Conservation (phyloP, 257 asterid species). For the Echium plantagineum region DNA sequence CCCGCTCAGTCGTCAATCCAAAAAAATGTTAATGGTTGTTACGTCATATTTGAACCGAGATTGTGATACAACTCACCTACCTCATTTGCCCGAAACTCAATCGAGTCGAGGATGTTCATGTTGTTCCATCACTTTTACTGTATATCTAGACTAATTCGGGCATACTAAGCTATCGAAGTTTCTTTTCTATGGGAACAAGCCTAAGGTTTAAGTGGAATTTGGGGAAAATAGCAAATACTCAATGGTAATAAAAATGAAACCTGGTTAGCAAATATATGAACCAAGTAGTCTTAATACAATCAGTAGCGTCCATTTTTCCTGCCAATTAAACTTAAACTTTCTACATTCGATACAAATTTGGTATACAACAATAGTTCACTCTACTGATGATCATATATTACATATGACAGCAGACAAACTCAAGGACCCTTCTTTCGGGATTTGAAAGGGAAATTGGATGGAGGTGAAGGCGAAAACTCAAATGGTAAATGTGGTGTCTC, state of each 20-base stretch:
- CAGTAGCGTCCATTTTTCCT: background rate
- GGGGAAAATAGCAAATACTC: background rate
- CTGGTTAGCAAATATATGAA: background rate
- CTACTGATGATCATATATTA: slow-evolving; percentile 7
- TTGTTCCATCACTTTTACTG: too few species aligned
- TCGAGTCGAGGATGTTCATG: too few species aligned
- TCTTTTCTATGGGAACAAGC: too few species aligned
- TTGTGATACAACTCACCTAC: too few species aligned
- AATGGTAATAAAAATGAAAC: background rate
- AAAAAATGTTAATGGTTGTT: too few species aligned
- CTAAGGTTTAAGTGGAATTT: too few species aligned
- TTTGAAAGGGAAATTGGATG: slow-evolving; percentile 60
- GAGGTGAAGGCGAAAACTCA: slow-evolving; percentile 91
- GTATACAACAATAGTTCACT: slow-evolving; percentile 17
- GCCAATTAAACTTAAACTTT: slow-evolving; percentile 5
- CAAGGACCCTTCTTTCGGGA: slow-evolving; percentile 53
- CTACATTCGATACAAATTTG: slow-evolving; percentile 15
- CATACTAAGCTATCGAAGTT: too few species aligned
- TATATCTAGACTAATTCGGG: too few species aligned
- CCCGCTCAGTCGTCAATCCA: too few species aligned
- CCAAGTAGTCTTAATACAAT: background rate
- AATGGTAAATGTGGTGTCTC: slow-evolving; percentile 83
- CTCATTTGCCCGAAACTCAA: too few species aligned
- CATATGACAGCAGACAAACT: slow-evolving; percentile 10
- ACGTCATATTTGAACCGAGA: too few species aligned